Conservation (phyloP, 225 moss, liverwort and hornwort species). For the Neckera pumila region DNA sequence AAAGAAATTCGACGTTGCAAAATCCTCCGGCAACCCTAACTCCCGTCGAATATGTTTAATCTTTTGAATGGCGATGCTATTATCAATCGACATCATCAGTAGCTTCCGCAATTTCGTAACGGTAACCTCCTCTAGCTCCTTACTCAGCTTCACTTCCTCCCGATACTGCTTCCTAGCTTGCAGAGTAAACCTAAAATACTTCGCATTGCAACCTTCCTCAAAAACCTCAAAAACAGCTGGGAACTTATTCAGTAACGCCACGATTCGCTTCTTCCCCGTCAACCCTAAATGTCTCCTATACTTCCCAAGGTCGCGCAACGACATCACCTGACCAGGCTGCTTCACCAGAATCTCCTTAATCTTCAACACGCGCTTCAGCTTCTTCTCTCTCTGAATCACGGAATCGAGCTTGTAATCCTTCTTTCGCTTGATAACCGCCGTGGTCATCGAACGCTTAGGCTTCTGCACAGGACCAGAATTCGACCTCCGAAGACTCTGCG, state of each 20-base stretch:
- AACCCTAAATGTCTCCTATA: constrained; percentile 41
- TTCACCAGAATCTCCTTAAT: constrained; percentile 82
- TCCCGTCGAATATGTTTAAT: constrained; percentile 73
- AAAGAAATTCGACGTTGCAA: constrained; percentile 34
- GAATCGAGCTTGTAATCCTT: constrained; percentile 68
- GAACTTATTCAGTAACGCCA: constrained; percentile 57
- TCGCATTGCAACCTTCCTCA: constrained; percentile 47
- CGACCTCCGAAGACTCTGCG: background rate
- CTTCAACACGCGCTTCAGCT: constrained; percentile 58
- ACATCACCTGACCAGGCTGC: constrained; percentile 74
- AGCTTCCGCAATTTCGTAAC: constrained; percentile 74
- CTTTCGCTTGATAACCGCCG: constrained; percentile 59
- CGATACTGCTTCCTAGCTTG: constrained; percentile 52
- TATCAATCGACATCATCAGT: constrained; percentile 87
- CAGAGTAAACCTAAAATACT: constrained; percentile 58
- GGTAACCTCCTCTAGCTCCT: constrained; percentile 49
- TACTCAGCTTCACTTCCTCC: constrained; percentile 40
- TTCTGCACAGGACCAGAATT: background rate
- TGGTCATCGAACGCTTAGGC: background rate
- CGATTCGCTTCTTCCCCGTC: constrained; percentile 43
- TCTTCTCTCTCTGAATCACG: constrained; percentile 81
- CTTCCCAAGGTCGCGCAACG: constrained; percentile 61
- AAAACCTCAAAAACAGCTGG: constrained; percentile 70
- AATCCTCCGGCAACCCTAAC: constrained; percentile 74
- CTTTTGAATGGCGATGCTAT: constrained; percentile 57